Percentiles rank a stretch among this genome's conserved stretches.
Conservation (phyloP, 495 filamentous ascomycete genomes). For the Zalerion maritima region DNA sequence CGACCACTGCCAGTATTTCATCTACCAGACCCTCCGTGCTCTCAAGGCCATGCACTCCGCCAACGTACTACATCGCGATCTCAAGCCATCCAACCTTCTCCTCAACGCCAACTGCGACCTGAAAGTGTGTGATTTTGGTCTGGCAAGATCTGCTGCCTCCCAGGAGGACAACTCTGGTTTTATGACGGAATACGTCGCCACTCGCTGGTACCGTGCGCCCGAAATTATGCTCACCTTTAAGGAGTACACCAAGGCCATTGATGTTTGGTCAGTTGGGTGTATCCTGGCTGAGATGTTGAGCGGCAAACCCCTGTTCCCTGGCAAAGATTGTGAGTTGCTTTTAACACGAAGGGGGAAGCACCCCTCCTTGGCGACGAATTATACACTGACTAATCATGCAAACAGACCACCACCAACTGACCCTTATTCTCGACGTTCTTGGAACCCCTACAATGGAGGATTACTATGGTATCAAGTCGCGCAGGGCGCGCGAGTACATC, state of each 20-base stretch:
- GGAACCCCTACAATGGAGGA: constrained; percentile 99
- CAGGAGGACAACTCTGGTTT: constrained; percentile 98
- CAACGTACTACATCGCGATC: constrained; percentile 92
- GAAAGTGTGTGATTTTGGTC: constrained; percentile 96
- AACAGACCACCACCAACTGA: constrained; percentile 93
- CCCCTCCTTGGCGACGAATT: neutral
- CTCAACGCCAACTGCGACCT: constrained; percentile 98
- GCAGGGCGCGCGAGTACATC: constrained; percentile 95
- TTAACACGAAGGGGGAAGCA: neutral
- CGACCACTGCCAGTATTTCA: constrained; percentile 99
- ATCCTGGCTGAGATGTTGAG: constrained; percentile 99
- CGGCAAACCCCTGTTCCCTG: constrained; percentile 95
- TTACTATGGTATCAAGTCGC: constrained; percentile 99
- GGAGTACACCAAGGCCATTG: constrained; percentile 99
- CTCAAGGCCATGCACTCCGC: constrained; percentile 99
- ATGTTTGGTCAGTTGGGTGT: constrained; percentile 98
- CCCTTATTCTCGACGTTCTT: constrained; percentile 92
- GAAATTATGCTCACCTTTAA: constrained; percentile 99
- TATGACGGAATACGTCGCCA: constrained; percentile 99
- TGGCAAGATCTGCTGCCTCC: constrained; percentile 82
- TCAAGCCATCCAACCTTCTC: constrained; percentile 93
- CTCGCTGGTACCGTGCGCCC: constrained; percentile 95
- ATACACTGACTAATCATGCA: constrained; percentile 12
- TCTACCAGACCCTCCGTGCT: constrained; percentile 97
- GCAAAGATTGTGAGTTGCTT: constrained; percentile 79